Base-by-base conservation (phyloP, 108 stramenopile genomes). In the Nitzschia sp. region DNA sequence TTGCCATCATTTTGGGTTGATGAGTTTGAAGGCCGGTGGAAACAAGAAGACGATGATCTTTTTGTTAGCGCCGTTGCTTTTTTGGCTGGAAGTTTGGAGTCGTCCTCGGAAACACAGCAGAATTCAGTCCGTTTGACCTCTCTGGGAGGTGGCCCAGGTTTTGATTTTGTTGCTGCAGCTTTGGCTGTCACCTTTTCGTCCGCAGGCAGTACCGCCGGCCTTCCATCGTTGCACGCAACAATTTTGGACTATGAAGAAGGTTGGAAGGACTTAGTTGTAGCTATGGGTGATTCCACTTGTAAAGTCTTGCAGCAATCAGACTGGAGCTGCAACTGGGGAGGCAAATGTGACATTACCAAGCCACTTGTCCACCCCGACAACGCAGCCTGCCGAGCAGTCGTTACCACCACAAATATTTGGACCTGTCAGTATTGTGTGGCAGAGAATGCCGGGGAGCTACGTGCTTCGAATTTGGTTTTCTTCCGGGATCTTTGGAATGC, bases 101-200 rank as follows among this genome's bases (percentile, higher is more conserved):
- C 58, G 9, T 30, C 58, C 53, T 18, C 18, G 9, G 0, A 30
- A 11, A 29, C 11, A 19, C 0, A 24, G 18, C 0, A 64, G 4
- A 27, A 63, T 35, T 23, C 58, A 1, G 68, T 45, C 48, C 17
- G 35, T 27, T 34, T 79, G n/a, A 27, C 46, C 11, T 72, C 77
- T 23, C 23, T 89, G 28, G 88, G 88, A 33, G 88, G 88, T 31
- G 88, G 88, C 19, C 88, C 88, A 5, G 88, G 85, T 24, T 86
- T 71, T 75, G 88, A 86, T 54, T 84, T 68, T 72, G 83, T 84
- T 17, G 76, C 59, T 25, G 59, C 48, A 15, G 72, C 79, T 11
- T 18, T 88, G 56, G 79, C 62, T 42, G 46, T 75, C 6, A 27
- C 71, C 27, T 82, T 85, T 72, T 46, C 48, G 3, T 54, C 56